phyloP scores from a whole-genome alignment of 2,329 filamentous ascomycete species.

The Aureobasidium lini region DNA sequence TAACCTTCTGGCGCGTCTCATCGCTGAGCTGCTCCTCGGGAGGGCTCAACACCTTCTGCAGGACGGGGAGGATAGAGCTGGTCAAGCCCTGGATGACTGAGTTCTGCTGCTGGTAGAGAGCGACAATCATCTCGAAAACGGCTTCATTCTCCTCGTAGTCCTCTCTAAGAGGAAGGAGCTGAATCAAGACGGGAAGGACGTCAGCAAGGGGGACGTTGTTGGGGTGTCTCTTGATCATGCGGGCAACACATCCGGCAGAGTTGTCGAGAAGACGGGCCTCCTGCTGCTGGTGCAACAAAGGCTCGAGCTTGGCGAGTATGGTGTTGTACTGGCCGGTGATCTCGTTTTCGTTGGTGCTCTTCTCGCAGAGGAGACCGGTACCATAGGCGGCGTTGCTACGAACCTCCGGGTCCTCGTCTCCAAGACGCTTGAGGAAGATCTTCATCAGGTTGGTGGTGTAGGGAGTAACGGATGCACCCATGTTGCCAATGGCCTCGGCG shows the following conservation, averaged over 20 bases:
- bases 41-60: constrained; percentile 63
- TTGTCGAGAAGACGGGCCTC: constrained; percentile 86
- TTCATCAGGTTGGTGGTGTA: constrained; percentile 72
- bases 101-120: constrained; percentile 69
- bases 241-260: constrained; percentile 79
- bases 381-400: constrained; percentile 95
- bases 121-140: constrained; percentile 82
- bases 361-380: constrained; percentile 73
- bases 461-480: constrained; percentile 71
- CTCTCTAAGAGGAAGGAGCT: constrained; percentile 77
- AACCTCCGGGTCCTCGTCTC: constrained; percentile 82
- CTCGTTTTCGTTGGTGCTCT: constrained; percentile 66
- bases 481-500: constrained; percentile 81
- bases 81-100: constrained; percentile 63
- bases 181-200: constrained; percentile 72
- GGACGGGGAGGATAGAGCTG: constrained; percentile 59
- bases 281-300: constrained; percentile 63
- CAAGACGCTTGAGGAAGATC: constrained; percentile 75
- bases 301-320: constrained; percentile 80
- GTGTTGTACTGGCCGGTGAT: constrained; percentile 67
- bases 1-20: constrained; percentile 60
- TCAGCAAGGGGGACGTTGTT: constrained; percentile 72
- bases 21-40: constrained; percentile 70
- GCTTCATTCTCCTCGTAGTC: constrained; percentile 97
- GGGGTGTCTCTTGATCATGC: constrained; percentile 88